Base-by-base conservation (phyloP, 306 rosid species). In the Bauhinia variegata region DNA sequence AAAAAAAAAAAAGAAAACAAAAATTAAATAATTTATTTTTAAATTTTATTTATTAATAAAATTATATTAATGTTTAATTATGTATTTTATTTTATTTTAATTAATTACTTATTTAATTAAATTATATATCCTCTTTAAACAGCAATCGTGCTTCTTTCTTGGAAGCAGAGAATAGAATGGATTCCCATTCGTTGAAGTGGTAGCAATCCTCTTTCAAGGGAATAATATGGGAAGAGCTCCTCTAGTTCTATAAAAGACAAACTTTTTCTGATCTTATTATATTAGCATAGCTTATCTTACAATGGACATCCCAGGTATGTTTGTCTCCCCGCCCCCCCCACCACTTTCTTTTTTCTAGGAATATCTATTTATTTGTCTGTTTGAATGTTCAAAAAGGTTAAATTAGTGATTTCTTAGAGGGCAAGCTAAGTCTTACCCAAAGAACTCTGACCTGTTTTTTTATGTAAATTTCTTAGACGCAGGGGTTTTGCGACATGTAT, bases 401-500 rank as follows among this genome's bases (percentile, higher is more conserved):
- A 23, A 23, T 36, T 36, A 36, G 9, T 5, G 9, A 8, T 36
- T 36, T 36, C 8, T 5, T n/a, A 0, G 8, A 31, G 4, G 51
- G 33, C 39, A 70, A 67, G 16, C 33, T 8, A 63, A 16, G 30
- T 11, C 50, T 52, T n/a, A 8, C 46, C 9, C 43, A 1, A 63
- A 30, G 1, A 13, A 39, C 11, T 11, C 4, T 38, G 18, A 0
- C 55, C 14, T 33, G 33, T 53, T 17, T 4, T 53, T 13, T 2
- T n/a, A n/a, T 1, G n/a, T 0, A n/a, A 2, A 41, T 8, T 43
- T 16, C 56, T 11, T 15, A 16, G n/a, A 36, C 78, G 72, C 81
- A 86, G 91, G 67, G 23, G 32, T 67, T 54, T 36, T 71, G 66
- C 78, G 85, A 70, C 68, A 81, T 43, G 30, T 68, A 49, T 79